phyloP scores from a whole-genome alignment of 2,329 filamentous ascomycete species.

The Penicillium decumbens region DNA sequence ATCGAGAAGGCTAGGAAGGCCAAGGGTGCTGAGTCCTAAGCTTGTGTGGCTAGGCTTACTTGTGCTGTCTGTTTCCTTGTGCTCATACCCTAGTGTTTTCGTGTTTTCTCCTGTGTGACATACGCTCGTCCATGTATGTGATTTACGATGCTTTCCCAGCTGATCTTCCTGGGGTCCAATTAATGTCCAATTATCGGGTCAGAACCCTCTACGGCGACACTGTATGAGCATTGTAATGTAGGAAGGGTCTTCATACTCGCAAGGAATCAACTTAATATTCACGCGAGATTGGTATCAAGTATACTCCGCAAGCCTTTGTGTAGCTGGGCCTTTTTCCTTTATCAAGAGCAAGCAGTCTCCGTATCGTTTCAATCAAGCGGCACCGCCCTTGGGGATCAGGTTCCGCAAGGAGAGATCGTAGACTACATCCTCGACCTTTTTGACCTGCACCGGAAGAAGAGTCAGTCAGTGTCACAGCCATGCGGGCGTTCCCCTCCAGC shows the following conservation, averaged over 20 bases:
- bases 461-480: background rate
- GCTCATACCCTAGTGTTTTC: background rate
- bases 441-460: conserved; percentile 54
- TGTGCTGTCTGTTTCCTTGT: background rate
- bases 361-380: conserved; percentile 8
- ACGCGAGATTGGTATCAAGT: background rate
- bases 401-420: conserved; percentile 90
- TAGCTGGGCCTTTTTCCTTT: background rate
- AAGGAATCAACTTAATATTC: background rate
- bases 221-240: background rate
- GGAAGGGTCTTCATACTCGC: background rate
- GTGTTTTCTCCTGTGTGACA: conserved; percentile 5
- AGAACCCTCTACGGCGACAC: background rate
- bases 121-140: conserved; percentile 1
- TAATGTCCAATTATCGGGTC: background rate
- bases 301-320: background rate
- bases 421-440: conserved; percentile 96
- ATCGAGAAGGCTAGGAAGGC: conserved; percentile 54
- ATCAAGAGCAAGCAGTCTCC: background rate
- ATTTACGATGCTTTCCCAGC: background rate
- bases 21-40: background rate
- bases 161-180: background rate
- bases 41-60: conserved; percentile 5
- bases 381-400: conserved; percentile 56
- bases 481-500: background rate